Conservation (phyloP, 768 basidiomycete genomes). For the Hydnum rufescens region DNA sequence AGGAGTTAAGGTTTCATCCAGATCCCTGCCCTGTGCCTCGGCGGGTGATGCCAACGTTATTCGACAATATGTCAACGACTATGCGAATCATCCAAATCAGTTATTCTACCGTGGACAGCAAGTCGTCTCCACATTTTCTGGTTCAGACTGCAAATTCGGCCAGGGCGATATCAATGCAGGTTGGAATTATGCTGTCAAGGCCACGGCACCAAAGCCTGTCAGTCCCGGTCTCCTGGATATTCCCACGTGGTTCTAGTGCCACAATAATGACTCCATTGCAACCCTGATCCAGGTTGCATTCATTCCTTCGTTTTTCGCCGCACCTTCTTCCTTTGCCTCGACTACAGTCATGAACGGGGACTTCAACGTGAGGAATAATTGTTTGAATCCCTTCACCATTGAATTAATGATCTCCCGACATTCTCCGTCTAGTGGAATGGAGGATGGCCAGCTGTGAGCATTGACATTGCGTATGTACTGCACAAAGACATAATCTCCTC, state of each 20-base stretch:
- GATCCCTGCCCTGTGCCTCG: constrained; percentile 32
- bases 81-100: constrained; percentile 39
- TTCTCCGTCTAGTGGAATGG: constrained; percentile 44
- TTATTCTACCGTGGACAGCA: constrained; percentile 32
- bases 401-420: constrained; percentile 4
- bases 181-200: constrained; percentile 36
- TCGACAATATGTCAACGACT: constrained; percentile 33
- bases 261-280: neutral
- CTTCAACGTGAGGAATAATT: constrained; percentile 7
- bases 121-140: constrained; percentile 53
- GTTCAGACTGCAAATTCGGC: constrained; percentile 50
- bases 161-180: constrained; percentile 29
- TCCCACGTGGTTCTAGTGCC: neutral
- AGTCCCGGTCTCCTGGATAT: neutral
- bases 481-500: too few species aligned
- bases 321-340: constrained; percentile 12
- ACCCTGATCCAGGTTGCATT: constrained; percentile 7
- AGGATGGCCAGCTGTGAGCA: constrained; percentile 42
- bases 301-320: constrained; percentile 18
- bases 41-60: constrained; percentile 29
- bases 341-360: constrained; percentile 8
- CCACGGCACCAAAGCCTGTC: constrained; percentile 14
- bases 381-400: constrained; percentile 1
- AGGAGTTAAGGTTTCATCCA: neutral
- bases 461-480: constrained; percentile 21